Evolutionary conservation across 139 green algal species (phyloP), one percentile per base, ranked within the genome.

Genomic region (Chlamydomonas sphaeroides): DNA sequence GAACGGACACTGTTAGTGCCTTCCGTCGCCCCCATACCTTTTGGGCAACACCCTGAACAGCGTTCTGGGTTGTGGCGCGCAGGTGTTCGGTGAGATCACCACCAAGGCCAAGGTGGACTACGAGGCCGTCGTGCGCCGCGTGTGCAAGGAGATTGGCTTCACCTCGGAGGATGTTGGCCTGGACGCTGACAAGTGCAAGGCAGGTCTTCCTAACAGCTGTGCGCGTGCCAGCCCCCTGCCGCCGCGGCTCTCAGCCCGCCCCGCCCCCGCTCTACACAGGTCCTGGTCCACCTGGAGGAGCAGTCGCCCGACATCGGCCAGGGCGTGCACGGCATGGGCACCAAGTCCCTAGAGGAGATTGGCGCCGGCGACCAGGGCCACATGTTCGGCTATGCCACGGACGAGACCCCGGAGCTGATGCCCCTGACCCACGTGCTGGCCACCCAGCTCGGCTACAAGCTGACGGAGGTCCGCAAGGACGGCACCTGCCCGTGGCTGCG

Each of bases 61-160:
- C n/a, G n/a, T n/a, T n/a, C n/a, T n/a, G n/a, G n/a, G n/a, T n/a
- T n/a, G n/a, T n/a, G n/a, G n/a, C n/a, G 96, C 99, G 86, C 99
- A 99, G 97, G 94, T 99, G 26, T 99, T 99, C 80, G 97, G 97
- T 71, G 97, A 99, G 92, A 99, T 99, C 92, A 99, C 97, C 72
- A 99, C 97, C 84, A 96, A 95, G 84, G 97, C 97, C 75, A 98
- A 99, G 92, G 96, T 99, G 32, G 97, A 99, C 92, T 99, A 99
- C 88, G 97, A 99, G 93, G 93, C 94, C 35, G 89, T 98, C 35
- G 92, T 95, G 33, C 91, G 93, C 72, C 78, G 88, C 38, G 90
- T 88, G 5, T 96, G 93, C 87, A 75, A 82, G 41, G 94, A 98
- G 42, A 98, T 99, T 77, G 97, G 97, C 41, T 99, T 99, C 91